Evolutionary conservation across 202 grass and related monocot genomes (phyloP).

Genomic region (Tripidium arundinaceum): DNA sequence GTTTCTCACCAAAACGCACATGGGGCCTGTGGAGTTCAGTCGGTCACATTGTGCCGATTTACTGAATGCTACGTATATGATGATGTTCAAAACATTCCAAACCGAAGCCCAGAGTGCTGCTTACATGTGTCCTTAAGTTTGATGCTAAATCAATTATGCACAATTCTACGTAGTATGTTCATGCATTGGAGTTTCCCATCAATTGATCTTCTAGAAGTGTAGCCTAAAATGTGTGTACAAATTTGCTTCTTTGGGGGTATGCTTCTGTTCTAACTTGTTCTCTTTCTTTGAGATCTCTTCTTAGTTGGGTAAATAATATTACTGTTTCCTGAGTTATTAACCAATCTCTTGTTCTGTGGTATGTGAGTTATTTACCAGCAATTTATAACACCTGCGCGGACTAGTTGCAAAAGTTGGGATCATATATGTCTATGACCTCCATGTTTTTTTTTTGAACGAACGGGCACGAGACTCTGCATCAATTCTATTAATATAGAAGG

Average conservation of each 20-base stretch:
- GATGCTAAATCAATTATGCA: background rate
- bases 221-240: background rate
- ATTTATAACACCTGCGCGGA: background rate
- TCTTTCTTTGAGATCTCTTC: background rate
- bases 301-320: background rate
- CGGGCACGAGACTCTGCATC: too few species aligned
- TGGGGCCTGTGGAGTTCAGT: background rate
- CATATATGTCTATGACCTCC: background rate
- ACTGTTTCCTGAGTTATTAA: background rate
- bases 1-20: background rate
- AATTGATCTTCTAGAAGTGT: background rate
- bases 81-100: background rate
- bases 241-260: background rate
- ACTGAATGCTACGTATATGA: background rate
- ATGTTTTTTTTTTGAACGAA: too few species aligned
- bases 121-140: background rate
- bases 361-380: background rate
- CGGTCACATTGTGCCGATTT: background rate
- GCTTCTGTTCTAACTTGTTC: background rate
- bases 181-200: background rate
- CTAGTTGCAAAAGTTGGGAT: background rate
- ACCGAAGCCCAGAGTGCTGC: background rate
- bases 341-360: too few species aligned
- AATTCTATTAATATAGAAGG: too few species aligned
- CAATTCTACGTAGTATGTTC: background rate